phyloP scores from a whole-genome alignment of 208 protist genomes.

The Trypanosoma congolense region DNA sequence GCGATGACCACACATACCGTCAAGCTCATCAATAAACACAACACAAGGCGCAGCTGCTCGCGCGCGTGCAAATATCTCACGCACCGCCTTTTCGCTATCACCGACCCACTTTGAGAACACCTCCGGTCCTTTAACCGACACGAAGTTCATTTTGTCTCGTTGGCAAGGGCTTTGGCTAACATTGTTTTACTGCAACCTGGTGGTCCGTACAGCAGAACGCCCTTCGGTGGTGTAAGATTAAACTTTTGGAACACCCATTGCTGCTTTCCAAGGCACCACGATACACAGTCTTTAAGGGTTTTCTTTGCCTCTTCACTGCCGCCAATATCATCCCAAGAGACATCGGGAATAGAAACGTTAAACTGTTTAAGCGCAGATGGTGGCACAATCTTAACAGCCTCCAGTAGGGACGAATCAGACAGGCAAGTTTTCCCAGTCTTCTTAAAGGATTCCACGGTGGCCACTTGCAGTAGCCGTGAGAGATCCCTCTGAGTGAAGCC shows the following conservation, averaged over 20 bases:
- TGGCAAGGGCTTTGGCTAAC: conserved; percentile 89
- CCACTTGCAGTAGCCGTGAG: conserved; percentile 34
- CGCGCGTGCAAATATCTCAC: conserved; percentile 86
- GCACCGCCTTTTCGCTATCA: conserved; percentile 89
- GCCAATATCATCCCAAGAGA: conserved; percentile 93
- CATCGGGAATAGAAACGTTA: conserved; percentile 81
- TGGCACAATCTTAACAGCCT: conserved; percentile 27
- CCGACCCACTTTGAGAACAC: conserved; percentile 93
- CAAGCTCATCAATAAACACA: conserved; percentile 95
- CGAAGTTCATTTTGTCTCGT: conserved; percentile 82
- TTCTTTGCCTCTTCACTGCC: conserved; percentile 91
- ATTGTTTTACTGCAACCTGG: conserved; percentile 93
- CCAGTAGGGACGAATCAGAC: conserved; percentile 23
- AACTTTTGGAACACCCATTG: conserved; percentile 89
- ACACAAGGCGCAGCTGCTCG: conserved; percentile 80
- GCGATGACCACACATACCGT: conserved; percentile 52
- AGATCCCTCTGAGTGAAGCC: conserved; percentile 66
- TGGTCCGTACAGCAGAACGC: conserved; percentile 93
- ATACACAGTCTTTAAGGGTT: conserved; percentile 85
- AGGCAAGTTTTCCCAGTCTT: conserved; percentile 13
- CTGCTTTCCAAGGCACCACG: conserved; percentile 87
- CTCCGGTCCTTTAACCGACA: conserved; percentile 80
- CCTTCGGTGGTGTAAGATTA: conserved; percentile 88
- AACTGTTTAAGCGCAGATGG: conserved; percentile 56
- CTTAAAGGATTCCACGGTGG: conserved; percentile 31